A percentile compares a stretch with the other conserved stretches of the same genome.
phyloP scores from a whole-genome alignment of 345 rosid species.

The Citrus unshiu region DNA sequence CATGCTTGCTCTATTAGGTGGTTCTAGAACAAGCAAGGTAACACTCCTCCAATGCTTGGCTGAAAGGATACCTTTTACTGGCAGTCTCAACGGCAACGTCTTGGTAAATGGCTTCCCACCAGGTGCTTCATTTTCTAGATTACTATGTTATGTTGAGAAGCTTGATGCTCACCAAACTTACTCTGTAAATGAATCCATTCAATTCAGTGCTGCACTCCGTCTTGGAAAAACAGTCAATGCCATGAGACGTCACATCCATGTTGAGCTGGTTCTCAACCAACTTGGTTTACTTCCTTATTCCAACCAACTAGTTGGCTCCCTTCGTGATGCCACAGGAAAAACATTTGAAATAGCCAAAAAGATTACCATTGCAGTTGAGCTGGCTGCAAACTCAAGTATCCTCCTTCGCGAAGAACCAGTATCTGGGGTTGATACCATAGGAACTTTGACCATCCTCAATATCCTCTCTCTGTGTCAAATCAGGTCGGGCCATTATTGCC shows the following conservation, averaged over 20 bases:
- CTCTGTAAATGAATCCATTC: slow-evolving; percentile 35
- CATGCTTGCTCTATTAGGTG: slow-evolving; percentile 29
- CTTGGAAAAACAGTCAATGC: slow-evolving; percentile 20
- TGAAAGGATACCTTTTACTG: slow-evolving; percentile 19
- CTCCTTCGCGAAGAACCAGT: slow-evolving; percentile 27
- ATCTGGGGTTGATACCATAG: slow-evolving; percentile 21
- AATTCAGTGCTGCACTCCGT: slow-evolving; percentile 32
- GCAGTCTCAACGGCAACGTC: not conserved
- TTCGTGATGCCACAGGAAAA: slow-evolving; percentile 26
- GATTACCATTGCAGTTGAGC: slow-evolving; percentile 31
- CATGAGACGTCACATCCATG: slow-evolving; percentile 17
- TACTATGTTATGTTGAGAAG: slow-evolving; percentile 29
- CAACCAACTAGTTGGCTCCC: slow-evolving; percentile 22
- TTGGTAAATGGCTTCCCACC: slow-evolving; percentile 11
- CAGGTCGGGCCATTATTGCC: slow-evolving; percentile 24
- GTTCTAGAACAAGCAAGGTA: slow-evolving; percentile 5
- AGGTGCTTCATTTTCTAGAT: slow-evolving; percentile 16
- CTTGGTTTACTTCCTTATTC: slow-evolving; percentile 29
- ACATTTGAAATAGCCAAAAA: slow-evolving; percentile 32
- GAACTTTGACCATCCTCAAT: slow-evolving; percentile 18
- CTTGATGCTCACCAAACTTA: slow-evolving; percentile 32
- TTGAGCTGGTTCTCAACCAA: slow-evolving; percentile 31
- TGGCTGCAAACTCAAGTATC: slow-evolving; percentile 34
- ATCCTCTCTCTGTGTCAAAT: slow-evolving; percentile 18
- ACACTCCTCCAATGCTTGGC: slow-evolving; percentile 35